Conservation (phyloP, 1,284 basidiomycete genomes). For the Tilletia caries region DNA sequence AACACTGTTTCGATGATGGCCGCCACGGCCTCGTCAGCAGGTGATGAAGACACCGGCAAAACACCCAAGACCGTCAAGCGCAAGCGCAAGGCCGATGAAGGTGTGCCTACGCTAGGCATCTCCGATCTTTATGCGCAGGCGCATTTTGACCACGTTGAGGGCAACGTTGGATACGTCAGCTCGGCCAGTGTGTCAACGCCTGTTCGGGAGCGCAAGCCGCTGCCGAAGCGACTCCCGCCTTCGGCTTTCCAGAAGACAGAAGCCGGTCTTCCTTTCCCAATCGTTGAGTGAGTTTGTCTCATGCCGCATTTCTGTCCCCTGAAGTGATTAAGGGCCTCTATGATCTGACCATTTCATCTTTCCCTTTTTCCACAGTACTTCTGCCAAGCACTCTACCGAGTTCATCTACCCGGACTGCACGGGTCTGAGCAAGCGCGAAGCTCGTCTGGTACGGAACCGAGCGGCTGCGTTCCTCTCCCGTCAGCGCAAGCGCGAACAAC, state of each 20-base stretch:
- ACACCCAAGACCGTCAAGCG: background rate
- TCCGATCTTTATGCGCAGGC: background rate
- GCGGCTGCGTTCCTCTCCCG: slow-evolving; percentile 83
- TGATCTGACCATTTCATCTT: background rate
- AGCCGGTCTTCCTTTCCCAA: slow-evolving; percentile 50
- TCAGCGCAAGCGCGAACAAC: slow-evolving; percentile 86
- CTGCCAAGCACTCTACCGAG: slow-evolving; percentile 50
- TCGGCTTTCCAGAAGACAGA: slow-evolving; percentile 49
- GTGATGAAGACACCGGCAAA: no score
- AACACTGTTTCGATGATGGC: background rate
- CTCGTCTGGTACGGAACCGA: slow-evolving; percentile 82
- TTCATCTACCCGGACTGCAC: slow-evolving; percentile 82
- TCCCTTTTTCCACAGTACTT: slow-evolving; percentile 23
- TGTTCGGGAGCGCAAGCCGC: slow-evolving; percentile 11
- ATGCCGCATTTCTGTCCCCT: no score
- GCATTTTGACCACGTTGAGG: no score
- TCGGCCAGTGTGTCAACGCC: background rate
- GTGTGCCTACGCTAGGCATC: background rate
- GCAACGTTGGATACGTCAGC: no score
- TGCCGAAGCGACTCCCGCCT: slow-evolving; percentile 35
- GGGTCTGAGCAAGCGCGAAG: slow-evolving; percentile 81
- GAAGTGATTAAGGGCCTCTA: no score
- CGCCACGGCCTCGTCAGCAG: no score
- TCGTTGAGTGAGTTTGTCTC: slow-evolving; percentile 34
- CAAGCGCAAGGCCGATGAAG: slow-evolving; percentile 11